Evolutionary conservation across 2,329 filamentous ascomycete genomes (phyloP).

Genomic region (Penicillium sp.): DNA sequence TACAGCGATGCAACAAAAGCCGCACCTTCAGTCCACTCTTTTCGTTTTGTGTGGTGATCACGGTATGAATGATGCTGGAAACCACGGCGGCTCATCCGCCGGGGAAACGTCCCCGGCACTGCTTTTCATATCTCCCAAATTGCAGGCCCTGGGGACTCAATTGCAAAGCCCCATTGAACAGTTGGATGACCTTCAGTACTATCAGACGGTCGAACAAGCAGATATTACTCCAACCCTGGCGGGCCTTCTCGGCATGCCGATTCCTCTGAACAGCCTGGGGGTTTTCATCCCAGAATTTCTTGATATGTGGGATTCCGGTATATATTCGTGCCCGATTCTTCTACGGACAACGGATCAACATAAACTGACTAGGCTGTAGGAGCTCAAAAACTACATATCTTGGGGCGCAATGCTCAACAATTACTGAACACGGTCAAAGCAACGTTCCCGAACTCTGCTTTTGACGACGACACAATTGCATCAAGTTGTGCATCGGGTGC

Average conservation of each 20-base stretch:
- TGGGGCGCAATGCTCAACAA: constrained; percentile 76
- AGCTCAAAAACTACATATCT: constrained; percentile 62
- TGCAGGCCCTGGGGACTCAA: constrained; percentile 56
- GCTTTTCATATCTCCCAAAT: constrained; percentile 84
- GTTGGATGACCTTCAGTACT: constrained; percentile 75
- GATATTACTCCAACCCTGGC: constrained; percentile 89
- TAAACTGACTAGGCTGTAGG: constrained; percentile 28
- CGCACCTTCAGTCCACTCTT: constrained; percentile 73
- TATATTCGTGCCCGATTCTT: constrained; percentile 11
- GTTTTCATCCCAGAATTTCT: constrained; percentile 79
- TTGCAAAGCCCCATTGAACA: constrained; percentile 56
- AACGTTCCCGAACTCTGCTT: constrained; percentile 62
- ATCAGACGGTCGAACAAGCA: constrained; percentile 83
- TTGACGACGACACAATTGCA: constrained; percentile 32
- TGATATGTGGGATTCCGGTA: constrained; percentile 69
- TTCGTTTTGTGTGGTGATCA: constrained; percentile 90
- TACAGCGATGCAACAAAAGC: constrained; percentile 65
- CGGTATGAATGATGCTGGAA: constrained; percentile 99
- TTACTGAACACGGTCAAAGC: constrained; percentile 74
- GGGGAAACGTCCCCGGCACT: constrained; percentile 93
- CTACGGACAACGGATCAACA: not conserved
- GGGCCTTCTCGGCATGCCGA: constrained; percentile 79
- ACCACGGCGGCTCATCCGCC: constrained; percentile 89
- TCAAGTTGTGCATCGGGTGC: constrained; percentile 23
- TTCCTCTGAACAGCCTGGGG: constrained; percentile 86